Evolutionary conservation across 2,329 filamentous ascomycete genomes (phyloP), one percentile per base, ranked within the genome.

Genomic region (Phoma sp.): DNA sequence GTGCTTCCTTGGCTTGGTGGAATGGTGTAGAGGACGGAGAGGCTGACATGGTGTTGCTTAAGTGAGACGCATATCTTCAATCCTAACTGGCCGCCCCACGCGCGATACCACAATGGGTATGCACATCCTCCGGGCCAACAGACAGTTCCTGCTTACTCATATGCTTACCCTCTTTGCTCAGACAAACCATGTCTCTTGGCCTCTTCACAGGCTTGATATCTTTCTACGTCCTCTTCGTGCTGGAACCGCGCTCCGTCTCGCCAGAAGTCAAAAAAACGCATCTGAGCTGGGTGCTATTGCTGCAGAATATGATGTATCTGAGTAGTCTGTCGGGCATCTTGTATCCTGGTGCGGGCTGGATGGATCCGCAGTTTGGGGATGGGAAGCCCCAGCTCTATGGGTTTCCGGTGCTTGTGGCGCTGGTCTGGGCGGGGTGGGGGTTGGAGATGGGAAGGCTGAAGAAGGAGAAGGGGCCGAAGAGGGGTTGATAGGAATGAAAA

Each of bases 21-120:
- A 29, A 7, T 29, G 9, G 6, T 9, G 9, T 29, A 29, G 27
- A 29, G 27, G 27, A 29, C 27, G 6, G 27, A 7, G 9, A 6
- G 9, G 6, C 27, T 29, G 9, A 29, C 27, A 29, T 9, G 18
- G 9, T 29, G 13, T 4, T 13, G 4, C 10, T 2, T 2, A 18
- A 62, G 56, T 59, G 68, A 78, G 47, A 80, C 79, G 2, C 79
- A 81, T 67, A 70, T 82, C 54, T 68, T 71, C 47, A 82, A 83
- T 60, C 78, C 79, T 0, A 64, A 66, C 46, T 83, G 80, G 80
- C 75, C 79, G 1, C 78, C 79, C 0, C 80, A 83, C 63, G 80
- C 79, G 5, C 75, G 76, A 52, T 83, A 82, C 70, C 80, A 83
- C 69, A 82, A 82, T 30, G 33, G 43, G 41, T 42, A 40, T 24